A percentile compares a stretch with the other conserved stretches of the same genome.
These are phyloP conservation scores for Sporothrix curviconia DNA, from an alignment of 2,329 filamentous ascomycete species.

Conservation along the genomic window DNA sequence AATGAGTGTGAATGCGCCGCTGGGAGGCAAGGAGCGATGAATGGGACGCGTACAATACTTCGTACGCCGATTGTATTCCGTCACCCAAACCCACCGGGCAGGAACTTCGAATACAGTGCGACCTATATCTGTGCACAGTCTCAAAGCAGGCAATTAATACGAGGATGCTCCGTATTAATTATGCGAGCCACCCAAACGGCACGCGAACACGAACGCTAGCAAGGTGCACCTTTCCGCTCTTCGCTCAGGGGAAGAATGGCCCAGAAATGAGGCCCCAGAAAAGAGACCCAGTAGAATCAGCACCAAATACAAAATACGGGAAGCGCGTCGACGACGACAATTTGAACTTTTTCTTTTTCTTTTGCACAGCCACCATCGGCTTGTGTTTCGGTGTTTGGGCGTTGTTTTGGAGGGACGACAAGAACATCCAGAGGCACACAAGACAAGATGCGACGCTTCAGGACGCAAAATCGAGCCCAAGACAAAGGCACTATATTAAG, in stretches of 20 bases:
- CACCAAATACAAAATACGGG: not conserved
- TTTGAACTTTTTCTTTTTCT: not conserved
- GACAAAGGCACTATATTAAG: too few species aligned
- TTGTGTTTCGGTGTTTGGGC: not conserved
- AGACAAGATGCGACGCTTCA: too few species aligned
- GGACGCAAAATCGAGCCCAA: too few species aligned
- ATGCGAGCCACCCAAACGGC: not conserved
- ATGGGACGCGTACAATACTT: not conserved
- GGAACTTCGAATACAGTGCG: not conserved
- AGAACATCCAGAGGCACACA: too few species aligned
- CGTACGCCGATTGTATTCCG: not conserved
- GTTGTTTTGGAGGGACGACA: not conserved
- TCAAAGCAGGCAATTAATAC: not conserved
- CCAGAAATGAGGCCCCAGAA: not conserved
- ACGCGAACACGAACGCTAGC: not conserved
- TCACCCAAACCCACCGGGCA: not conserved
- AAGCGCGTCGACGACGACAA: not conserved
- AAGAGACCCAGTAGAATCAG: not conserved
- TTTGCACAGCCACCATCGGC: constrained; percentile 9
- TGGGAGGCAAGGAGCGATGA: not conserved
- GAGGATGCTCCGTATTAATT: constrained; percentile 3
- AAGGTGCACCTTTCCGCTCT: not conserved
- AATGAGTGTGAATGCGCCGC: not conserved
- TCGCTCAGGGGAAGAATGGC: not conserved
- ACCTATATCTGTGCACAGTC: not conserved